These are phyloP conservation scores for Apiospora arundinis DNA, from an alignment of 2,329 filamentous ascomycete genomes.

Conservation along the genomic window DNA sequence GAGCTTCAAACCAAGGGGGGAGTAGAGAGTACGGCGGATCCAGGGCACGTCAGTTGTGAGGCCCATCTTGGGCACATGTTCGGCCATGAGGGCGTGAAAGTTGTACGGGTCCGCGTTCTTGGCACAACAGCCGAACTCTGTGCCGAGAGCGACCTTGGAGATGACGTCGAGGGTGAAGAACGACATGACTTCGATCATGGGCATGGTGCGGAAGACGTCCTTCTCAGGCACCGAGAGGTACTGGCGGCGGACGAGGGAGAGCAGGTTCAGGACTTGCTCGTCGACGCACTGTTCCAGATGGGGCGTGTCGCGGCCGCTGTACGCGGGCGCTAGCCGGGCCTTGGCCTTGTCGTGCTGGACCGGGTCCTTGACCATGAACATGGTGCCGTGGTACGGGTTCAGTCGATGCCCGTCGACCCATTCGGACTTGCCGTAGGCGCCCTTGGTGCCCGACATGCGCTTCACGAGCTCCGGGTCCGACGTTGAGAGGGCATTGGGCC, in stretches of 20 bases:
- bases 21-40: constrained; percentile 31
- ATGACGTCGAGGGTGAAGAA: constrained; percentile 37
- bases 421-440: constrained; percentile 28
- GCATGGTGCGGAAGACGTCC: constrained; percentile 22
- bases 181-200: constrained; percentile 24
- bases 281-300: constrained; percentile 30
- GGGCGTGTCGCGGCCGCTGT: constrained; percentile 32
- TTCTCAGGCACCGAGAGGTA: constrained; percentile 25
- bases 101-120: constrained; percentile 32
- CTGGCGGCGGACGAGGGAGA: constrained; percentile 29
- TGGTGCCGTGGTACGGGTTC: constrained; percentile 28
- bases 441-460: constrained; percentile 28
- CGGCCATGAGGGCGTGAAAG: constrained; percentile 28
- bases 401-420: constrained; percentile 30
- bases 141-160: constrained; percentile 34
- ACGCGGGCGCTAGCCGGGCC: constrained; percentile 29
- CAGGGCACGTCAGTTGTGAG: constrained; percentile 32
- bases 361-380: constrained; percentile 28
- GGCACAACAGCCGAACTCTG: constrained; percentile 34
- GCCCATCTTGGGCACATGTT: constrained; percentile 26
- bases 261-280: constrained; percentile 26
- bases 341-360: constrained; percentile 32
- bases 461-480: constrained; percentile 32
- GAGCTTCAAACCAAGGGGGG: constrained; percentile 27
- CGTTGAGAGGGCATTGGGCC: constrained; percentile 33